phyloP scores from a whole-genome alignment of 1,139 yeast species.

The Protomyces gravidus region DNA sequence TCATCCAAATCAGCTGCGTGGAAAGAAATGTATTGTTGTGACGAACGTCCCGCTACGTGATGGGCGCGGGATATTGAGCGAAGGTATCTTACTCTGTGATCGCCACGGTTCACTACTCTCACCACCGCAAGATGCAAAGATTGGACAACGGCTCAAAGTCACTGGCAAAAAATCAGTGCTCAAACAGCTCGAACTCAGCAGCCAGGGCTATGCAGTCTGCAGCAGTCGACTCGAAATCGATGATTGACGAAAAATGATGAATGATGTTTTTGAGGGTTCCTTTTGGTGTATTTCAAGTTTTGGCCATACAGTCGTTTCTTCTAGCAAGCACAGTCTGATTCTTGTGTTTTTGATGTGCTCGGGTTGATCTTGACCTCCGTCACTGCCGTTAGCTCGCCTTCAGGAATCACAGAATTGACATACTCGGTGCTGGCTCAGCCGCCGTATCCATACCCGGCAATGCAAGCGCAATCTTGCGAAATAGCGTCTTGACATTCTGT shows the following conservation, averaged over 20 bases:
- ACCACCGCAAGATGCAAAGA: constrained; percentile 2
- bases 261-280: neutral
- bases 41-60: constrained; percentile 15
- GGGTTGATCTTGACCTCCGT: constrained; percentile 56
- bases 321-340: constrained; percentile 20
- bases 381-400: constrained; percentile 50
- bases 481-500: constrained; percentile 80
- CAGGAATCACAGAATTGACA: neutral
- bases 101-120: constrained; percentile 2
- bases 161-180: constrained; percentile 9
- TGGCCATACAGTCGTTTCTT: neutral
- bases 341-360: constrained; percentile 23
- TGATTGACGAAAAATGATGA: neutral
- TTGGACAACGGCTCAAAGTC: constrained; percentile 11
- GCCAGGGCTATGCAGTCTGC: constrained; percentile 4
- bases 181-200: constrained; percentile 10
- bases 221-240: neutral
- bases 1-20: neutral
- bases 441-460: constrained; percentile 72
- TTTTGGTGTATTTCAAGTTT: neutral
- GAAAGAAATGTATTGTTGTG: constrained; percentile 13
- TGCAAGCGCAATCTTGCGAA: constrained; percentile 84
- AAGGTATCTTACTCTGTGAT: constrained; percentile 21
- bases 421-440: constrained; percentile 15
- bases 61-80: constrained; percentile 11